phyloP scores from a whole-genome alignment of 2,329 filamentous ascomycete genomes.

The Penicillium sp. region DNA sequence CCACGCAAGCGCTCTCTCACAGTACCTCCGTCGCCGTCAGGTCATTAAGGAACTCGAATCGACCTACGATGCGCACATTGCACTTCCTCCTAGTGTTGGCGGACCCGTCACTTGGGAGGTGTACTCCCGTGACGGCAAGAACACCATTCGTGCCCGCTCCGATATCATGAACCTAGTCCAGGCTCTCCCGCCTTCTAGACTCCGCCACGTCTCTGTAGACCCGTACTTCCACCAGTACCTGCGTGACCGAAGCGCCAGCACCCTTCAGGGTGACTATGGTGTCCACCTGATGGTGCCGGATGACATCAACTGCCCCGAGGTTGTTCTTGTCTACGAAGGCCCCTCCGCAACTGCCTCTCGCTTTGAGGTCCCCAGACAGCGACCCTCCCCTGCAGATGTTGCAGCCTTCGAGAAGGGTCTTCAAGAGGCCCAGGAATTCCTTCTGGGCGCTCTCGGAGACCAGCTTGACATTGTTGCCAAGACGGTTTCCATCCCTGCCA shows the following conservation, averaged over 20 bases:
- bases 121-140: constrained; percentile 82
- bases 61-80: constrained; percentile 79
- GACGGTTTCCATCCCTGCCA: constrained; percentile 54
- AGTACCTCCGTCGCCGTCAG: constrained; percentile 78
- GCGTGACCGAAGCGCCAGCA: constrained; percentile 38
- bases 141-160: constrained; percentile 52
- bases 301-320: constrained; percentile 41
- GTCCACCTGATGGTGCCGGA: constrained; percentile 51
- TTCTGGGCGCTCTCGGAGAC: constrained; percentile 53
- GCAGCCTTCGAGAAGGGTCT: constrained; percentile 57
- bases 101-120: constrained; percentile 80
- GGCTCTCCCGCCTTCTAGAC: constrained; percentile 47
- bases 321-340: constrained; percentile 53
- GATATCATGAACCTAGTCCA: constrained; percentile 51
- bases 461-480: constrained; percentile 56
- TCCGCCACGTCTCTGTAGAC: constrained; percentile 47
- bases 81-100: constrained; percentile 66
- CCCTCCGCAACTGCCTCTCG: constrained; percentile 42
- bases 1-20: constrained; percentile 82
- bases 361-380: constrained; percentile 55
- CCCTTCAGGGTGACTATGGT: constrained; percentile 44
- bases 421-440: constrained; percentile 57
- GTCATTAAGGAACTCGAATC: constrained; percentile 81
- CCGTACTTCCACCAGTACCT: constrained; percentile 51
- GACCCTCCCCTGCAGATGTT: constrained; percentile 55